Evolutionary conservation across 306 rosid genomes (phyloP).

Genomic region (Hippophae rhamnoides): DNA sequence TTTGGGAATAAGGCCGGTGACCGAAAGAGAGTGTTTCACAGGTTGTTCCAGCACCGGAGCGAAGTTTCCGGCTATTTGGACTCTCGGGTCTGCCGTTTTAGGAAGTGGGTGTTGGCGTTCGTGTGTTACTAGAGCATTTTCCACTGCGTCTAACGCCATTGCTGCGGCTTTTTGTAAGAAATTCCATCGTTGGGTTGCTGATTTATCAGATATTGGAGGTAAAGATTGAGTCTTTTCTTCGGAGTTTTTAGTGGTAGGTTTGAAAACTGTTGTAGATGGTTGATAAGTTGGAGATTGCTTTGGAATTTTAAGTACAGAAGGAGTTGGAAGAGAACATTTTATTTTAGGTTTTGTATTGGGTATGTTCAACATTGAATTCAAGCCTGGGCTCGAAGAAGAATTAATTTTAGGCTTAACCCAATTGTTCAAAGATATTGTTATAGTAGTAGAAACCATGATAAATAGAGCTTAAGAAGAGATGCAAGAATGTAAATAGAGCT

Average conservation of each 20-base stretch:
- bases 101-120: conserved; percentile 64
- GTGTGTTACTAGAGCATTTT: conserved; percentile 35
- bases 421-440: no score
- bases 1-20: conserved; percentile 56
- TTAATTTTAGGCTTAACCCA: no score
- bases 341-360: conserved; percentile 7
- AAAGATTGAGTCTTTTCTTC: background rate
- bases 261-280: conserved; percentile 1
- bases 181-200: conserved; percentile 31
- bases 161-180: conserved; percentile 45
- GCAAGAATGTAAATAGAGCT: no score
- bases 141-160: conserved; percentile 51
- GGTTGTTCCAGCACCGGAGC: conserved; percentile 76
- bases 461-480: no score
- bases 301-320: conserved; percentile 34
- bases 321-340: conserved; percentile 45
- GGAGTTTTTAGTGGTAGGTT: conserved; percentile 4
- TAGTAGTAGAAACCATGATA: no score
- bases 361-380: conserved; percentile 7
- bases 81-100: conserved; percentile 76
- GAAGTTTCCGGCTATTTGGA: conserved; percentile 87
- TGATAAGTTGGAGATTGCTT: conserved; percentile 27
- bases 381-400: background rate
- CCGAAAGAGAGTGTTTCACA: conserved; percentile 27
- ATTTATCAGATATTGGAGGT: background rate